A percentile compares a stretch with the other conserved stretches of the same genome.
Conservation (phyloP, 805 yeast genomes). For the Candida pseudoglaebosa region DNA sequence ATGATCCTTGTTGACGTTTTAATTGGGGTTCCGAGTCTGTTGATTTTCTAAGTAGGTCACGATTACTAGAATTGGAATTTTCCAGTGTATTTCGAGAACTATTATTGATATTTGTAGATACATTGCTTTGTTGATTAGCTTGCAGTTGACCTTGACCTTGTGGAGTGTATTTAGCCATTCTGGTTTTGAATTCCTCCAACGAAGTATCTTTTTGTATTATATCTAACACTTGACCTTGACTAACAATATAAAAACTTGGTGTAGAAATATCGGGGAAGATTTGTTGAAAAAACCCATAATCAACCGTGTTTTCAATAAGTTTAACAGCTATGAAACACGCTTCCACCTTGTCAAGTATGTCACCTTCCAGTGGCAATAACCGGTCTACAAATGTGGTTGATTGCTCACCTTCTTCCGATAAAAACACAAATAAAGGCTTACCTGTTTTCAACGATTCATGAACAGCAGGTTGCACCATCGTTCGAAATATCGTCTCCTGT, state of each 20-base stretch:
- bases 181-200: conserved; percentile 20
- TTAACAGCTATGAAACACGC: conserved; percentile 15
- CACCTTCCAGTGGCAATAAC: conserved; percentile 8
- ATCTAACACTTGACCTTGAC: conserved; percentile 44
- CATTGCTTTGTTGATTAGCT: too few species aligned
- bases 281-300: conserved; percentile 40
- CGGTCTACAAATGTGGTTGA: conserved; percentile 13
- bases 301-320: conserved; percentile 15
- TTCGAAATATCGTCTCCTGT: conserved; percentile 11
- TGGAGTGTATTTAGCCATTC: conserved; percentile 10
- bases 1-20: background rate
- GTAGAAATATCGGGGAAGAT: conserved; percentile 48
- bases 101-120: too few species aligned
- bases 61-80: background rate
- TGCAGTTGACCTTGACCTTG: background rate
- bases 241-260: conserved; percentile 59
- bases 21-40: background rate
- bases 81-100: too few species aligned
- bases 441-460: conserved; percentile 12
- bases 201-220: conserved; percentile 32
- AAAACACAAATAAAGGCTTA: conserved; percentile 22
- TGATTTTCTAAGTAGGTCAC: background rate
- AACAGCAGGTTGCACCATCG: conserved; percentile 23
- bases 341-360: conserved; percentile 2
- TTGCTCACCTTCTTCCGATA: conserved; percentile 10